Base-by-base conservation (phyloP, 2,329 filamentous ascomycete genomes). In the Penicillium fuscoglaucum region DNA sequence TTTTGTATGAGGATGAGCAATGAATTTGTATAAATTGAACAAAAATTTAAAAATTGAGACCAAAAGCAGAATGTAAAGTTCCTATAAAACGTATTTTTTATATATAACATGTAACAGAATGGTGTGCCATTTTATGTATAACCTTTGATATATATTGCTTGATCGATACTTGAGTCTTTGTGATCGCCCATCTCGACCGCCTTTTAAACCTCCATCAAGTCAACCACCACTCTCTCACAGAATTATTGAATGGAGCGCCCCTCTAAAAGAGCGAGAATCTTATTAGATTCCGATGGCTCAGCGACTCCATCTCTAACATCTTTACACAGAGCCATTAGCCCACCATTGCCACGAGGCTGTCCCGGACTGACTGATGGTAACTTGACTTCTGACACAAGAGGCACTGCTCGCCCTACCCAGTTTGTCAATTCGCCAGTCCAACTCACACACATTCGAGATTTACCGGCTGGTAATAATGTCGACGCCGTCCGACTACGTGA, bases 401-500 rank as follows among this genome's bases (percentile, higher is more conserved):
- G 4, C 7, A 21, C 28, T 13, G n/a, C 35, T 28, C 29, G 6
- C 21, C 13, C 28, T n/a, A 3, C 12, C 35, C n/a, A n/a, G 19
- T 4, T 43, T 1, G 10, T 57, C 21, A 43, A 40, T 10, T 93
- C 90, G 1, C 90, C 90, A 0, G 84, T 93, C 64, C 85, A 86
- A 57, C 83, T 95, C 15, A 93, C 89, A 0, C 82, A 80, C 59
- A 87, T 95, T 54, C 80, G 78, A 29, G 88, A 90, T 65, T 77
- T 93, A 0, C 79, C 85, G 1, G 72, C 78, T 1, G 72, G 76
- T 1, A 74, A 82, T 60, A 95, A 96, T 75, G 75, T 79, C 26
- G 89, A 89, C 70, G 80, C 90, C 0, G 74, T 93, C 35, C 82
- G 80, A 1, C 77, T 95, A 10, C 76, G 77, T 5, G 88, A 91